Base-by-base conservation (phyloP, 768 basidiomycete species). In the Cytidiella melzeri region DNA sequence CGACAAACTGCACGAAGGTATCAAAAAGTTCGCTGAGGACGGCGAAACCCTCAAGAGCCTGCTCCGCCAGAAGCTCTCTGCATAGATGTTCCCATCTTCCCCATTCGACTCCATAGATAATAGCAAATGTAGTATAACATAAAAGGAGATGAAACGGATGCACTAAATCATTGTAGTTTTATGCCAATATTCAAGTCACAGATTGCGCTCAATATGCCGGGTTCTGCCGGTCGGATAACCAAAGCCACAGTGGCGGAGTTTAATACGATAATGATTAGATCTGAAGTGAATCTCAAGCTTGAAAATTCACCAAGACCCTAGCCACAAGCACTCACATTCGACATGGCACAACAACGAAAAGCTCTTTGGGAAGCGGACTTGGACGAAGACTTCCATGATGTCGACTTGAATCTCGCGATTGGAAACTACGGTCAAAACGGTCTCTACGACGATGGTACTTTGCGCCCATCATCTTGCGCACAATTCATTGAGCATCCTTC, bases 1-100 rank as follows among this genome's bases (percentile, higher is more conserved):
- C 65, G 95, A 97, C 69, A 97, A 98, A 76, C 77, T 97, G 48
- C 92, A 96, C 68, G 92, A 97, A 73, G 96, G 96, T 61, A 96
- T 99, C 76, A 84, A 83, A 75, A 96, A 95, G 71, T 99, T 99
- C 65, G 94, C 92, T 44, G 92, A 89, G 73, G 96, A 98, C 62
- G 92, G 92, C 50, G 79, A 83, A 64, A 81, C 88, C 3, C 83
- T 99, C 72, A 96, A 95, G 79, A 67, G 70, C 11, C 65, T 90
- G 56, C 75, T 99, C 66, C 82, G 76, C 68, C 56, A 81, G 70
- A 88, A 85, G 67, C 63, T 90, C 48, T 65, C 69, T 36, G 80
- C 77, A 36, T 68, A 52, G 61, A 48, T 45, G n/a, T 25, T 41
- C 21, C 19, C 40, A 9, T 19, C 40, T 41, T 19, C 40, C n/a